Evolutionary conservation across 225 moss, liverwort and hornwort genomes (phyloP).

Genomic region (Bryoerythrophyllum caledonicum): DNA sequence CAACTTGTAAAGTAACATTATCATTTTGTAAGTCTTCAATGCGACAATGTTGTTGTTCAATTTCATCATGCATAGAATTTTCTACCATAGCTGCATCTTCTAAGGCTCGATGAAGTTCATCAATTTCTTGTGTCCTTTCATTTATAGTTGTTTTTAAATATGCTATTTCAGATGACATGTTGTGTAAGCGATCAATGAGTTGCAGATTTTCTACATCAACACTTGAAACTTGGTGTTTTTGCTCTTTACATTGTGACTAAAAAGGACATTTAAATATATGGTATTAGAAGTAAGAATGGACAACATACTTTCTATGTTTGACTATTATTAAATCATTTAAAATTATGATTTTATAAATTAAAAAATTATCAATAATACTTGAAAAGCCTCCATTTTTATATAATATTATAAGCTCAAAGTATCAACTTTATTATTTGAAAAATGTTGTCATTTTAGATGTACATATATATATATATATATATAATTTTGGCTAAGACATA

Average conservation of each 20-base stretch:
- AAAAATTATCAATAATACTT: no score
- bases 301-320: not conserved
- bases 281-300: not conserved
- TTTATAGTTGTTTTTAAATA: conserved; percentile 74
- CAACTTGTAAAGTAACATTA: conserved; percentile 68
- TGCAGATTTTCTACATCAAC: conserved; percentile 98
- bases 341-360: not conserved
- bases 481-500: not conserved
- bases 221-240: conserved; percentile 87
- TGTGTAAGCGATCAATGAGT: conserved; percentile 89
- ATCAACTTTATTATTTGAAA: no score
- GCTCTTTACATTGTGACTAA: conserved; percentile 87
- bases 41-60: conserved; percentile 71
- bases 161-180: conserved; percentile 90
- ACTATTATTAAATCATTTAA: not conserved
- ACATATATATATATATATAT: no score
- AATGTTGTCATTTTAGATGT: not conserved
- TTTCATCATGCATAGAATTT: conserved; percentile 84
- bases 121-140: conserved; percentile 74
- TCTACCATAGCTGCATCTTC: conserved; percentile 90
- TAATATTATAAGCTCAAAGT: not conserved
- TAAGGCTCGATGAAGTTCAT: conserved; percentile 73
- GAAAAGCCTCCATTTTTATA: rapidly evolving
- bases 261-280: conserved; percentile 9
- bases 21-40: conserved; percentile 73